Conservation (phyloP, 192 early-diverging fungal species). For the Linnemannia exigua region DNA sequence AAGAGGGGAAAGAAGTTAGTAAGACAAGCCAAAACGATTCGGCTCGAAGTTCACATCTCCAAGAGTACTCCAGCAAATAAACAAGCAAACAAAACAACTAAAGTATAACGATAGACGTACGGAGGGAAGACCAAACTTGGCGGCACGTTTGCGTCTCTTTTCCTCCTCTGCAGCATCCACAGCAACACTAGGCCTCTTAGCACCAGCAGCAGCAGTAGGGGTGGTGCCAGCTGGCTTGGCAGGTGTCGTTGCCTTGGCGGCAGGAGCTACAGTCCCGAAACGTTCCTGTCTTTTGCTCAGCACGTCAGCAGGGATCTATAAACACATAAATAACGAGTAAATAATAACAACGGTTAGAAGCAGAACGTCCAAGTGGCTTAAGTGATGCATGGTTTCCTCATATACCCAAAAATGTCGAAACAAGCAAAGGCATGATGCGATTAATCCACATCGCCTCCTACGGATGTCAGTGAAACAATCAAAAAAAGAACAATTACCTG, state of each 20-base stretch:
- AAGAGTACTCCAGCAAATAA: neutral
- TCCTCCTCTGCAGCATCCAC: conserved; percentile 69
- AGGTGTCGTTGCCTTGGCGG: neutral
- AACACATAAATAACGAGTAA: neutral
- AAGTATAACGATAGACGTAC: conserved; percentile 7
- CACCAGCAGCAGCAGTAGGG: neutral
- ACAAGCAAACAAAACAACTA: neutral
- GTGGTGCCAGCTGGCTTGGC: neutral
- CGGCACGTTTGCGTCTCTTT: conserved; percentile 75
- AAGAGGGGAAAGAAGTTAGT: neutral
- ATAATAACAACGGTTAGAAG: neutral
- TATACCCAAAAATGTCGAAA: neutral
- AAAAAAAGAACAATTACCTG: conserved; percentile 21
- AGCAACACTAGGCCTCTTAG: neutral
- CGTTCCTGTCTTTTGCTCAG: conserved; percentile 67
- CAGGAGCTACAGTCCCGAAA: conserved; percentile 60
- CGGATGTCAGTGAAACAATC: neutral
- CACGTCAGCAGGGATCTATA: conserved; percentile 61
- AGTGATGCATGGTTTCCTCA: too few relatives aligned
- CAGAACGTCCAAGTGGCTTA: too few relatives aligned
- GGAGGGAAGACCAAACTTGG: conserved; percentile 62
- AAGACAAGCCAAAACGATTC: neutral
- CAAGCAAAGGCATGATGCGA: neutral
- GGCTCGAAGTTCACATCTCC: neutral
- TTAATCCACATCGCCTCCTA: neutral